Base-by-base conservation (phyloP, 768 basidiomycete species). In the Pulveroboletus sp. region DNA sequence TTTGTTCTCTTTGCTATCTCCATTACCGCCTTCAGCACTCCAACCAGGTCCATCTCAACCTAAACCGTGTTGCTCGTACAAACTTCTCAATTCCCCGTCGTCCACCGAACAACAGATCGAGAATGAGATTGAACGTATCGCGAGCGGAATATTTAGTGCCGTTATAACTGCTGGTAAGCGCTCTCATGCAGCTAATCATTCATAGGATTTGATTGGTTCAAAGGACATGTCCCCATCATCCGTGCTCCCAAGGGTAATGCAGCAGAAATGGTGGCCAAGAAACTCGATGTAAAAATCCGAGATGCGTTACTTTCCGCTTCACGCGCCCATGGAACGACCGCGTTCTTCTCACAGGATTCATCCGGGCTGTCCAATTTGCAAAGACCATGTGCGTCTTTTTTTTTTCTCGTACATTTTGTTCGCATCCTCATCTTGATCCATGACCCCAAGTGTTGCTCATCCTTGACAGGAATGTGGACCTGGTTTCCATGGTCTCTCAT, bases 251-350 rank as follows among this genome's bases (percentile, higher is more conserved):
- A 86, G 67, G 95, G 95, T 1, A 97, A 98, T 68, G 96, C 96
- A 5, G 96, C 94, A 17, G 96, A 99, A 69, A 96, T 97, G 94
- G 84, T 98, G n/a, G 94, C 94, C 8, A 87, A 93, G 71, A 96
- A 91, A 66, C 76, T 99, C 10, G 96, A 99, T 61, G 79, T 82
- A 13, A 92, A 91, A 69, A 86, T 98, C 58, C 76, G 95, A 43
- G 95, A 98, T 63, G 82, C 85, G 56, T 69, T 93, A 49, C 71
- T 92, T 49, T 83, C 78, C 36, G 77, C 83, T 31, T 83, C 86
- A 37, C 77, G 88, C 15, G 76, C 81, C 7, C 81, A 80, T 51
- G 68, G 70, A 28, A 58, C 77, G 8, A 71, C 78, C 8, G 66
- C 79, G 7, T 73, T 90, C 41, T 93, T 93, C 64, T 71, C 83